Base-by-base conservation (phyloP, 2,329 filamentous ascomycete genomes). In the Myriosclerotinia scirpicola region DNA sequence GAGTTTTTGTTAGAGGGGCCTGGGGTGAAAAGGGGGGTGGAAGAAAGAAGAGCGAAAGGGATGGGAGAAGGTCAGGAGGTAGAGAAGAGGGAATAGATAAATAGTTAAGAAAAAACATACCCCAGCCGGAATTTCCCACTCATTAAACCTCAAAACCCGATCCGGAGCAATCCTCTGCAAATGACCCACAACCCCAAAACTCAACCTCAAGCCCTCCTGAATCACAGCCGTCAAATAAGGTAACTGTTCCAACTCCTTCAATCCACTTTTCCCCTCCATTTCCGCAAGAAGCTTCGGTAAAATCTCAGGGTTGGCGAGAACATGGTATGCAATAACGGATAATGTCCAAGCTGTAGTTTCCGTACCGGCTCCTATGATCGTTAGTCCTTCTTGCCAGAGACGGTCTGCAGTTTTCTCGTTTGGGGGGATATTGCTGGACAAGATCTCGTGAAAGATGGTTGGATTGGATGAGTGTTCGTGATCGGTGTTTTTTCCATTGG, bases 321-420 rank as follows among this genome's bases (percentile, higher is more conserved):
- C 69, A 73, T 79, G 67, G 70, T 75, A 81, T 9, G 76, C 73
- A 9, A 76, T 70, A 7, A 78, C 68, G 3, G 75, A 69, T 22
- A 82, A 71, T 0, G 75, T 72, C 70, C 74, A 75, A 14, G 73
- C 74, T 0, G 75, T 77, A 0, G 79, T 81, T 50, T 79, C 75
- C 14, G 76, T 78, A 3, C 78, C 80, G 3, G 79, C 80, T 48
- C 65, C 60, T 2, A 72, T 73, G 14, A 77, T 72, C 0, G 79
- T 54, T 54, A 69, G 64, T 17, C 63, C 75, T 26, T 81, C 79
- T 11, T 76, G 70, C 8, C 69, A 69, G 7, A 81, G 69, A 0
- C 79, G 73, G 1, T 56, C 36, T 0, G 72, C 26, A 0, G 72
- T 69, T 68, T 80, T 80, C 52, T 80, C 79, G 4, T 70, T 34